Evolutionary conservation across 441 rosid genomes (phyloP).

Genomic region (Syzygium malaccense): DNA sequence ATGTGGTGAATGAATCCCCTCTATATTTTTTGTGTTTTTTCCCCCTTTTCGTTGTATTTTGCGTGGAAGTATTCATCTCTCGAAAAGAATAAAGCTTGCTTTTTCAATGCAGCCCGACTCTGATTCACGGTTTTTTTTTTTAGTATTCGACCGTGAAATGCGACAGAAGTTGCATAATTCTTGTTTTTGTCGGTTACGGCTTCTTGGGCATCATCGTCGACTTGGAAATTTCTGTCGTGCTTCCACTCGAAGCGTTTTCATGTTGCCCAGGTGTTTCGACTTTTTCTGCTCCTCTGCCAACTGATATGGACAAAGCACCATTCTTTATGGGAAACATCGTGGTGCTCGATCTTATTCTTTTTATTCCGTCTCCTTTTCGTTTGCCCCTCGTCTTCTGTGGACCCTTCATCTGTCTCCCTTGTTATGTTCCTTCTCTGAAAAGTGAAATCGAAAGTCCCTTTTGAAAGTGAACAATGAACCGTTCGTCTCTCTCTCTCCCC

Average conservation of each 20-base stretch:
- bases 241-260: not conserved
- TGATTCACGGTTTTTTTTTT: not conserved
- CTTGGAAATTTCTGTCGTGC: not conserved
- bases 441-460: not conserved
- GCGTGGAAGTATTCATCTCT: not conserved
- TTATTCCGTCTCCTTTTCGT: constrained; percentile 4
- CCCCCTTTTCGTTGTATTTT: not conserved
- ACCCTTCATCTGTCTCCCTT: constrained; percentile 6
- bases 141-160: not conserved
- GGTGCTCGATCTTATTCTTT: not conserved
- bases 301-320: constrained; percentile 5
- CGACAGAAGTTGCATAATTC: not conserved
- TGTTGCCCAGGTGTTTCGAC: not conserved
- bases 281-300: not conserved
- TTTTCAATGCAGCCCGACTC: not conserved
- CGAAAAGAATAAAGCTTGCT: not conserved
- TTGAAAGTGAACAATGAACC: not conserved
- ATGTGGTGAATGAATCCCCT: not conserved
- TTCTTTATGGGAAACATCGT: not conserved
- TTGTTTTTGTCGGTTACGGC: not conserved
- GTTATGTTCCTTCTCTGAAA: not conserved
- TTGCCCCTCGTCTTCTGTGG: constrained; percentile 12
- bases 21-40: not conserved
- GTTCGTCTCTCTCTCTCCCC: not conserved
- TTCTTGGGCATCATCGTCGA: not conserved